Percentiles rank a stretch among this genome's conserved stretches.
Evolutionary conservation across 148 eudicot genomes (phyloP).

Genomic region (Diospyros lotus): DNA sequence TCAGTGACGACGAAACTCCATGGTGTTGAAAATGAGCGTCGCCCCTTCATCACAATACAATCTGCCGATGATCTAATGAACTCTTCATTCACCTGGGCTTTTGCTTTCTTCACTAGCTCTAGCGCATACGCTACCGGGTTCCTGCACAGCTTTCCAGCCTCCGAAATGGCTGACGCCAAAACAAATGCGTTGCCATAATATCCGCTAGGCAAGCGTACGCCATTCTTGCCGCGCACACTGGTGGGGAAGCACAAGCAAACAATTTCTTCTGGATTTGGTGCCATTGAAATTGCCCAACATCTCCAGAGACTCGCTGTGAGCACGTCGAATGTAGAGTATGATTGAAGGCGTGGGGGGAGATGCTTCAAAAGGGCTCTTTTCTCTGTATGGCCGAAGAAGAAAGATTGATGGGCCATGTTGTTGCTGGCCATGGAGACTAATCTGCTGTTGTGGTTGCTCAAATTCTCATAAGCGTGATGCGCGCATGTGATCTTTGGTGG

Average conservation of each 20-base stretch:
- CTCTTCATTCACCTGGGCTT: not conserved
- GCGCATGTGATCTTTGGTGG: not conserved
- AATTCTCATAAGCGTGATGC: slow-evolving; percentile 11
- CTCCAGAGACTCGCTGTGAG: slow-evolving; percentile 46
- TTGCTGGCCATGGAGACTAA: not conserved
- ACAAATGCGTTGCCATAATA: slow-evolving; percentile 4
- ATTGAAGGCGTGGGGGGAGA: not conserved
- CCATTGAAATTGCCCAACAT: slow-evolving; percentile 40
- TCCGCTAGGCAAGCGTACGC: slow-evolving; percentile 16
- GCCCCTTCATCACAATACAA: not conserved
- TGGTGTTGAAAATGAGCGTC: not conserved
- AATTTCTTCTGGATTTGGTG: slow-evolving; percentile 26
- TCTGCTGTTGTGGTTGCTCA: not conserved
- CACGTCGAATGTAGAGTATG: slow-evolving; percentile 29
- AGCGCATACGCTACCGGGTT: not conserved
- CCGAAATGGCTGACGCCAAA: not conserved
- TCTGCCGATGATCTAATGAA: not conserved
- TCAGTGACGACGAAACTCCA: slow-evolving; percentile 30
- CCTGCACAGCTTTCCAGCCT: not conserved
- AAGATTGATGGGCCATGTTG: not conserved
- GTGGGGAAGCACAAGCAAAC: slow-evolving; percentile 26
- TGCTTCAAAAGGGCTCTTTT: slow-evolving; percentile 13
- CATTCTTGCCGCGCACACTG: slow-evolving; percentile 19
- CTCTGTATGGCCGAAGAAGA: slow-evolving; percentile 13
- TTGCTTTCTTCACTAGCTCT: not conserved